These are phyloP conservation scores for Carallia pectinifolia DNA, from an alignment of 345 rosid species.

Conservation along the genomic window DNA sequence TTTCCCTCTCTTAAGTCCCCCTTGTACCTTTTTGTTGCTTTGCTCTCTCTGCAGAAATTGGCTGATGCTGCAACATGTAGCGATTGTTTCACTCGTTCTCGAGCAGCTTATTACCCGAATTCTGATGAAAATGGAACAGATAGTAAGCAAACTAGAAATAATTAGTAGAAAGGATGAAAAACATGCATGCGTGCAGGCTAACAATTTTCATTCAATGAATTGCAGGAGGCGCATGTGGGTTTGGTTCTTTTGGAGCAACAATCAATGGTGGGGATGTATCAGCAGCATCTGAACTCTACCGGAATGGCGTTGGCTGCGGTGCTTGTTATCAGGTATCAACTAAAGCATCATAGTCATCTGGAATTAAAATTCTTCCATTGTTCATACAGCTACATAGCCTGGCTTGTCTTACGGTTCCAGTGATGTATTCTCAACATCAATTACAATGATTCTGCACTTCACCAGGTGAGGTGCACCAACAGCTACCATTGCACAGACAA, in stretches of 20 bases:
- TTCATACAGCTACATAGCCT: background rate
- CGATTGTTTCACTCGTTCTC: constrained; percentile 51
- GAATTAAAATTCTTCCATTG: background rate
- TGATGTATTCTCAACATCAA: background rate
- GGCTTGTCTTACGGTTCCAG: background rate
- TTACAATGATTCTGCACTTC: too few species aligned
- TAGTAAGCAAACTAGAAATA: constrained; percentile 28
- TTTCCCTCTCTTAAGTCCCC: constrained; percentile 30
- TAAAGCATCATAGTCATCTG: background rate
- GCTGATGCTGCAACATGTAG: constrained; percentile 46
- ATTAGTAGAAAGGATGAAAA: background rate
- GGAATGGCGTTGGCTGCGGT: constrained; percentile 63
- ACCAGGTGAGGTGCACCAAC: constrained; percentile 58
- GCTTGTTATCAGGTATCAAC: constrained; percentile 67
- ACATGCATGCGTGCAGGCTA: background rate
- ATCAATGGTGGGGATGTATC: constrained; percentile 67
- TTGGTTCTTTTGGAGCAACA: constrained; percentile 66
- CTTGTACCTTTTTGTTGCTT: constrained; percentile 21
- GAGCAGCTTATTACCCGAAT: constrained; percentile 56
- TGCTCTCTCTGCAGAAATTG: constrained; percentile 23
- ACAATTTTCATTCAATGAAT: background rate
- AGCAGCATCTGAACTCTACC: constrained; percentile 59
- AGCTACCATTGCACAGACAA: constrained; percentile 50
- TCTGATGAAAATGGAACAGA: constrained; percentile 54
- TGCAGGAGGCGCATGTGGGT: constrained; percentile 65